Evolutionary conservation across 768 basidiomycete genomes (phyloP), one percentile per base, ranked within the genome.

Genomic region (Psilocybe cubensis): DNA sequence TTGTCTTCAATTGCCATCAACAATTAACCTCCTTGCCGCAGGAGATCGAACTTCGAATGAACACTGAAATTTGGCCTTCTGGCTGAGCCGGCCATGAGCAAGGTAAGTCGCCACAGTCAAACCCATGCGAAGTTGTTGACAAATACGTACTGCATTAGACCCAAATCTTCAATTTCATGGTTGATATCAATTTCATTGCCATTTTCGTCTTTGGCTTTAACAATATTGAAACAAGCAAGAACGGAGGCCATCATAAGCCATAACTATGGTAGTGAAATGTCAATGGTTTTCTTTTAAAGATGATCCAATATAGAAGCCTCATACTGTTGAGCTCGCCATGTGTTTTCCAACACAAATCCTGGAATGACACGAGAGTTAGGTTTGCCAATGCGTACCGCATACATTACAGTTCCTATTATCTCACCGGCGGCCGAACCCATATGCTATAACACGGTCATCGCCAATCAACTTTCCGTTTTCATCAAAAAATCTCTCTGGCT

Each of bases 401-500:
- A 38, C 35, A 10, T 12, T 12, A 38, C n/a, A n/a, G n/a, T n/a
- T n/a, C n/a, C 14, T 17, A 1, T 14, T 5, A 38, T 4, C 35
- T 43, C 33, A 52, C 48, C 31, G 35, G 20, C 61, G 38, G 4
- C 61, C 61, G 25, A 58, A 62, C 3, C 57, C 57, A 40, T 56
- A 58, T 3, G 31, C 51, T 6, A 58, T 10, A 14, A 59, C 45
- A 44, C n/a, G 65, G 61, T 52, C 71, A 50, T 40, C 58, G 40
- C 50, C 68, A 54, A 49, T 49, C 48, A 59, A 18, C 1, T 56
- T 31, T 24, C 65, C 68, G 14, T 53, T 63, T 11, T 64, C 57
- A 9, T 63, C 61, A 25, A 72, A 50, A 51, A 64, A 68, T 9
- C 77, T 67, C 8, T 65, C 66, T 1, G 73, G 67, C 20, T 71